Evolutionary conservation across 306 rosid genomes (phyloP).

Genomic region (Styphnolobium japonicum): DNA sequence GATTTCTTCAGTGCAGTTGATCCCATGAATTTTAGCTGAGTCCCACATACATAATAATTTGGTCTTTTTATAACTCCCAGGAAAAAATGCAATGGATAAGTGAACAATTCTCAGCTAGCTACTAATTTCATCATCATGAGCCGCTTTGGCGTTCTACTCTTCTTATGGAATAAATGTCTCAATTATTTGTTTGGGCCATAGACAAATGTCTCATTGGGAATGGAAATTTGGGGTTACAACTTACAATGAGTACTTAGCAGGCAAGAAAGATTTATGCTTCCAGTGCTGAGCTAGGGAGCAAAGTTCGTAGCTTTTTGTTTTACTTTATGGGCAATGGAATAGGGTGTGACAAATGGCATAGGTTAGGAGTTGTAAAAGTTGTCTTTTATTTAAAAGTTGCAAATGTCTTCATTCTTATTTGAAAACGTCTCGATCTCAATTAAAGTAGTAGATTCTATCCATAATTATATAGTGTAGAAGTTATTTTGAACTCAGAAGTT

Average conservation of each 20-base stretch:
- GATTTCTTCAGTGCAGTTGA: not conserved
- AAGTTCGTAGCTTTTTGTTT: constrained; percentile 4
- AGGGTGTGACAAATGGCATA: not conserved
- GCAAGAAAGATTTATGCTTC: not conserved
- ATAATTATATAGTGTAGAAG: no score
- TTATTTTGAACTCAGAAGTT: no score
- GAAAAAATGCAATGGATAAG: no score
- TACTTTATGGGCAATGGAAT: not conserved
- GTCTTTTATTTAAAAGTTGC: not conserved
- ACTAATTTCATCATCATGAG: not conserved
- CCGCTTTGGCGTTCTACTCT: not conserved
- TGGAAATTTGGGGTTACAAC: not conserved
- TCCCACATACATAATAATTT: not conserved
- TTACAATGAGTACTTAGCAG: not conserved
- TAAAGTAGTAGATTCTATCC: no score
- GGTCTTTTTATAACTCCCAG: no score
- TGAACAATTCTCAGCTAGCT: no score
- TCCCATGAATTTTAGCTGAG: not conserved
- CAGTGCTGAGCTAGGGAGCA: not conserved
- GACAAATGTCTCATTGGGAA: not conserved
- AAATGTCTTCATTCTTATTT: not conserved
- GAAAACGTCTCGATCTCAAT: not conserved
- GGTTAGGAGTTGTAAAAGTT: not conserved
- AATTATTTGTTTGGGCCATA: not conserved
- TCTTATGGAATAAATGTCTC: constrained; percentile 10